Percentiles rank a stretch among this genome's conserved stretches.
Evolutionary conservation across 768 basidiomycete genomes (phyloP).

Genomic region (Pisolithus sp.): DNA sequence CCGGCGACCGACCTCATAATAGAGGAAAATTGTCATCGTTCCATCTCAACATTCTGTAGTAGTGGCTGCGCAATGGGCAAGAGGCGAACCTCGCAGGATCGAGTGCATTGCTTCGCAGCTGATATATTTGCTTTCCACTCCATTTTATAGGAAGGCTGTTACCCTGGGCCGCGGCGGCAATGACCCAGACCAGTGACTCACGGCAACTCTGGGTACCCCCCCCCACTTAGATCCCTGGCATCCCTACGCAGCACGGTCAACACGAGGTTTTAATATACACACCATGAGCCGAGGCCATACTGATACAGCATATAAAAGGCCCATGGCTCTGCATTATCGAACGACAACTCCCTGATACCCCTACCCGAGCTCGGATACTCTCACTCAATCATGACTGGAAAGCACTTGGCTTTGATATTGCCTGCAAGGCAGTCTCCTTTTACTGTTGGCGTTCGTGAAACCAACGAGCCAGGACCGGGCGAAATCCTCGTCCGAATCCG

Average conservation of each 20-base stretch:
- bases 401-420: conserved; percentile 25
- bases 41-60: conserved; percentile 13
- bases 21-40: conserved; percentile 4
- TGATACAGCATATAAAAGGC: conserved; percentile 23
- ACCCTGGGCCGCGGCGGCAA: conserved; percentile 25
- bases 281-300: conserved; percentile 25
- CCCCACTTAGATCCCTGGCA: conserved; percentile 17
- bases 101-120: conserved; percentile 22
- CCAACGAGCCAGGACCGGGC: conserved; percentile 39
- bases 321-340: conserved; percentile 11
- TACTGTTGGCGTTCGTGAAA: conserved; percentile 24
- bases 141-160: conserved; percentile 28
- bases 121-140: conserved; percentile 23
- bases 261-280: conserved; percentile 31
- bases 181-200: conserved; percentile 28
- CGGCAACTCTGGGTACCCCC: conserved; percentile 18
- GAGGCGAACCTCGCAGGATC: conserved; percentile 12
- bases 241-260: conserved; percentile 27
- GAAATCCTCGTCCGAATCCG: conserved; percentile 44
- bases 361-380: conserved; percentile 1
- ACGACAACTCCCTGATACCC: conserved; percentile 10
- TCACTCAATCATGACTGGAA: conserved; percentile 17
- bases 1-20: conserved; percentile 1
- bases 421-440: conserved; percentile 32
- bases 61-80: conserved; percentile 11